Conservation (phyloP, 176 grass and related monocot species). For the Puccinellia tenuiflora region DNA sequence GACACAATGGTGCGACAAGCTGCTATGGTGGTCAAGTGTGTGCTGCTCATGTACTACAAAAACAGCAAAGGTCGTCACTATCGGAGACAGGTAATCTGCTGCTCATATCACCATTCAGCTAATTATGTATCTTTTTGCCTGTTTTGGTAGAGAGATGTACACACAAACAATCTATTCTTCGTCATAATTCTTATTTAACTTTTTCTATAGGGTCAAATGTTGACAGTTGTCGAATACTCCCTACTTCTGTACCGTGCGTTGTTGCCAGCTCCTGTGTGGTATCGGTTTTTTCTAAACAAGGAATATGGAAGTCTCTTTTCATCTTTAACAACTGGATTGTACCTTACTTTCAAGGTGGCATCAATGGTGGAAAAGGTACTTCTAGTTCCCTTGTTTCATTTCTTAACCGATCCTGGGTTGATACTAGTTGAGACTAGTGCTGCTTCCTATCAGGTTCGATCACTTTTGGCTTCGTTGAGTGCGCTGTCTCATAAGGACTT, state of each 20-base stretch:
- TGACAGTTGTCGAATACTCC: constrained; percentile 96
- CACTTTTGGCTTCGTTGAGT: constrained; percentile 76
- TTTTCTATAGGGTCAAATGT: constrained; percentile 73
- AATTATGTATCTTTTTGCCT: neutral
- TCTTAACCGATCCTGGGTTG: neutral
- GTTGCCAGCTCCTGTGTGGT: constrained; percentile 91
- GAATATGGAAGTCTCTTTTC: constrained; percentile 99
- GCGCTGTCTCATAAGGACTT: constrained; percentile 83
- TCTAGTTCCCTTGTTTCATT: constrained; percentile 8
- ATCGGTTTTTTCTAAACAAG: constrained; percentile 97
- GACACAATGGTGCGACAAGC: constrained; percentile 91
- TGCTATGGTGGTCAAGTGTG: constrained; percentile 92
- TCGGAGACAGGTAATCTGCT: constrained; percentile 74
- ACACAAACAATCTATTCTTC: neutral
- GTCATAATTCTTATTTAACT: neutral
- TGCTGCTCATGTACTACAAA: constrained; percentile 93
- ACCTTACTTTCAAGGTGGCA: constrained; percentile 99
- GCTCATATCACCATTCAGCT: neutral
- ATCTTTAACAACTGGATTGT: constrained; percentile 88
- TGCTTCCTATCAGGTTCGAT: constrained; percentile 62
- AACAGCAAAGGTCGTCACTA: constrained; percentile 86
- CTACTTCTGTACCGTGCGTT: constrained; percentile 88
- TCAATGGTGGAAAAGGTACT: constrained; percentile 94
- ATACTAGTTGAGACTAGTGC: neutral
- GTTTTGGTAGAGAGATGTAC: neutral